Evolutionary conservation across 768 basidiomycete genomes (phyloP), one percentile per base, ranked within the genome.

Genomic region (Pisolithus tinctorius): DNA sequence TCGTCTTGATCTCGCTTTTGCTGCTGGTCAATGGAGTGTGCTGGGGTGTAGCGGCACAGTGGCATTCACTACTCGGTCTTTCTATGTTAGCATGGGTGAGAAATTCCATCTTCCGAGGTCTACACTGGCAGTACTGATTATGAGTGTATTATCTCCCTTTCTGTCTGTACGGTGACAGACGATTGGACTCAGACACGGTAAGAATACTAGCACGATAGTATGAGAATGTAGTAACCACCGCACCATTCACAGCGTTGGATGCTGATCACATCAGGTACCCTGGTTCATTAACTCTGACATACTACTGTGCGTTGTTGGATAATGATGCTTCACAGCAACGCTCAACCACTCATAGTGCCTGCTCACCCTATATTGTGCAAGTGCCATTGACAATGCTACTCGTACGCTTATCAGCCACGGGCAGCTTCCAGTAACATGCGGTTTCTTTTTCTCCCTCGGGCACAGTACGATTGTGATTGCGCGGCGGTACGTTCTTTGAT

Each of bases 321-420:
- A 34, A 11, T 34, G 31, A 3, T 34, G 31, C 31, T 34, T 34
- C 31, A 34, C 31, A n/a, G 45, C 38, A 48, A 51, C 41, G 13
- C 42, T 29, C 42, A 23, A 25, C 47, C 56, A 50, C 61, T 53
- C 42, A 29, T 20, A n/a, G 53, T 39, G 44, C 46, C 10, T 23
- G 42, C 27, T 49, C 25, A 55, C 43, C 48, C 43, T 29, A 45
- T 14, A 17, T 25, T 26, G 26, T 8, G 49, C 31, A n/a, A 50
- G 88, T 63, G 92, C 92, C 1, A 93, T 94, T 48, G 93, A 95
- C 67, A 94, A 93, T 60, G 91, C 89, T 8, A 92, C 92, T 4
- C 74, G 93, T 46, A 79, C 81, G 4, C 72, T 94, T 27, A 83
- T 94, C 52, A 79, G 74, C 52, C 70, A 84, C 29, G 88, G 86